Base-by-base conservation (phyloP, 169 alveolate genomes). In the Condylostoma magnum region DNA sequence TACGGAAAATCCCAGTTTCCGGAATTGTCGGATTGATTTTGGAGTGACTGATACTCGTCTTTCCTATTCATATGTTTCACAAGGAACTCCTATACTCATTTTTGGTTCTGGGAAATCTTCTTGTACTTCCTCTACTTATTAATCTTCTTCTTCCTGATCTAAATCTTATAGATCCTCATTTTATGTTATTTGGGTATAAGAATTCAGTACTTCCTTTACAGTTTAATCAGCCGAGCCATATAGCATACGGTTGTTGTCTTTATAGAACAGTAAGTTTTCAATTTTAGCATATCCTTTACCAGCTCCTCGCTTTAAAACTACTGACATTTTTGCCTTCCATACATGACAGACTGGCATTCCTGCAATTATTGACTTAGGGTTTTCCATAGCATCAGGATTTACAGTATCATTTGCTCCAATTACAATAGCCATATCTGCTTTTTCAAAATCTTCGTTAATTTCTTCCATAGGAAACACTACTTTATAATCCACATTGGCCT, bases 321-420 rank as follows among this genome's bases (percentile, higher is more conserved):
- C 89, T 18, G 84, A 89, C 57, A 80, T 83, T 51, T 90, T 90
- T 38, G 96, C 95, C 66, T 91, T 90, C 99, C 99, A 96, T 31
- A 87, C 97, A 75, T 93, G 96, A 31, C 96, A 84, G 53, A 95
- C 98, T 1, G 99, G 98, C 99, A 96, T 96, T 50, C 99, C 99
- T 53, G 92, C 87, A 34, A 95, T 93, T 70, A 94, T 93, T 38
- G 92, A 85, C 47, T 90, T 75, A n/a, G 93, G 90, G 52, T 82
- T 94, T 55, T 87, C 96, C 53, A 86, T 74, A n/a, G 98, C 96
- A 31, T 96, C 92, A 6, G 97, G 95, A 77, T 96, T 96, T 50
- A 94, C 97, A 74, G 90, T 96, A 77, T 96, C 99, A 77, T 96
- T 96, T 58, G 99, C 98, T 48, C 99, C 99, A 66, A 93, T 84